Evolutionary conservation across 2,329 filamentous ascomycete species (phyloP), one percentile per base, ranked within the genome.

Genomic region (Aureobasidium sp.): DNA sequence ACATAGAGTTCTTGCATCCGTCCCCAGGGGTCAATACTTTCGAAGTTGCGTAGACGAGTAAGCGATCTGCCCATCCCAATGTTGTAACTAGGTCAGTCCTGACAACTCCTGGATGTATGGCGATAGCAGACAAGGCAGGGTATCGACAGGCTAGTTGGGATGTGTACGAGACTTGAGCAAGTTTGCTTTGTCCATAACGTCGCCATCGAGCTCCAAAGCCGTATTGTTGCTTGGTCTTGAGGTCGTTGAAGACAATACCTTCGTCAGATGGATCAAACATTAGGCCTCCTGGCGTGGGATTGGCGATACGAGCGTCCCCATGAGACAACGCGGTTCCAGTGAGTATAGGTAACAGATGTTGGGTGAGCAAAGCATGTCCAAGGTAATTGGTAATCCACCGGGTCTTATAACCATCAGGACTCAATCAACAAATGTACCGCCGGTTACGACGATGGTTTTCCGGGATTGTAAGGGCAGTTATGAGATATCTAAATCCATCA

Each of bases 341-440:
- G 54, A 81, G 64, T 6, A 64, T 46, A 0, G 67, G 68, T 4
- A 69, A 62, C 8, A 74, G 64, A 1, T 67, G 63, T 31, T 74
- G 74, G 7, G 71, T 76, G 5, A 80, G 66, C 1, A 79, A 69
- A 6, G 77, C 75, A 62, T 79, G 79, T n/a, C 77, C 79, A 60
- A 81, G 68, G 67, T 79, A 74, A 64, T 81, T 81, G 8, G 75
- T 79, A 25, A 75, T 79, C 60, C 79, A 77, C 57, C 80, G 77
- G 35, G 76, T 71, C 66, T 81, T 78, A 62, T 77, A 79, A 37
- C 77, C 78, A 40, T 80, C 77, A n/a, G 71, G 68, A 0, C 77
- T 79, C 4, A 71, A 67, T n/a, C 64, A 69, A 33, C n/a, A n/a
- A 25, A 57, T 43, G 13, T 17, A 61, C 60, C 60, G 19, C 60